Evolutionary conservation across 306 rosid genomes (phyloP), one percentile per base, ranked within the genome.

Genomic region (Rubus idaeus): DNA sequence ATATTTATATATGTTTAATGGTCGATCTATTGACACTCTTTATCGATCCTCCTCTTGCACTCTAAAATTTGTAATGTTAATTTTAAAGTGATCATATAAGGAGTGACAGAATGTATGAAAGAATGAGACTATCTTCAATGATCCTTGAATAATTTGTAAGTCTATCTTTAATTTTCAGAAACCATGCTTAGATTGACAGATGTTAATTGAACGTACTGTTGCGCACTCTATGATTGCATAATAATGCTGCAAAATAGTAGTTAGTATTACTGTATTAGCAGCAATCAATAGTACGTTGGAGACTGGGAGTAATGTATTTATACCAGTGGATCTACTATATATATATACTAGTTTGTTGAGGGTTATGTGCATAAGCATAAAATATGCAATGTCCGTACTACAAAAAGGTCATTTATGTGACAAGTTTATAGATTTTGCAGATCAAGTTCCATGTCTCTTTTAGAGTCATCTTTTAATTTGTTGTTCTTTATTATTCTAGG

Each of bases 361-460:
- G 10, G 49, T 10, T 35, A 47, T 64, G 78, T 73, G 50, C 60
- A 61, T 58, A 47, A 13, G 75, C 73, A 70, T 41, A 39, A 18
- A 40, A 71, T 72, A n/a, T 71, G 83, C 75, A 78, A 70, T 71
- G n/a, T 44, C 18, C 50, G 75, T 75, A 76, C 71, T 65, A 58
- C 50, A 74, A 76, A 83, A 73, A 75, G 79, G 76, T 71, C 70
- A 17, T 65, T 60, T 76, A 55, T 67, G 52, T 21, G 84, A 83
- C 76, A 47, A 56, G 68, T 61, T 14, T 58, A 76, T 56, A 79
- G 68, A 72, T 79, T 30, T 79, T 79, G 79, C 79, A 80, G 84
- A 83, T 83, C 79, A 76, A 65, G 78, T 71, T 72, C 52, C 42
- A 45, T 75, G 75, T 79, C 75, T 75, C 64, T 52, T 74, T 70